A percentile compares a stretch with the other conserved stretches of the same genome.
These are phyloP conservation scores for Syncephalastrum monosporum DNA, from an alignment of 371 early-diverging fungal genomes.

Conservation along the genomic window DNA sequence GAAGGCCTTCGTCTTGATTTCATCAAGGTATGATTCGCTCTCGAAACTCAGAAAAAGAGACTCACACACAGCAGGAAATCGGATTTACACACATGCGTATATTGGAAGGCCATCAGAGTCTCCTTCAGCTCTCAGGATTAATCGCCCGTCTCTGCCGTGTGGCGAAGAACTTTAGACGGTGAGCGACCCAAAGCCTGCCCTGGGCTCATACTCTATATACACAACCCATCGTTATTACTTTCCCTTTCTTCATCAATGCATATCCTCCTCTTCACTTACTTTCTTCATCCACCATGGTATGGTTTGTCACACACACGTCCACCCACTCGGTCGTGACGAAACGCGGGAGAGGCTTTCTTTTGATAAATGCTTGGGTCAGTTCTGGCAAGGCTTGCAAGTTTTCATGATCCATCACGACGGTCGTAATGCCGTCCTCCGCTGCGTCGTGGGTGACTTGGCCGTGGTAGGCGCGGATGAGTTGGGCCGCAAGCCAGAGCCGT, in stretches of 20 bases:
- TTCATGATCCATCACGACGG: conserved; percentile 28
- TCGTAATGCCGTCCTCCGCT: conserved; percentile 23
- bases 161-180: conserved; percentile 4
- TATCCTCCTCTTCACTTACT: conserved; percentile 9
- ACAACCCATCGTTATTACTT: neutral
- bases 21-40: conserved; percentile 57
- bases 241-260: neutral
- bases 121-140: conserved; percentile 82
- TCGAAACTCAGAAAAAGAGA: neutral
- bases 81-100: conserved; percentile 85
- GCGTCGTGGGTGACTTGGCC: too few species aligned
- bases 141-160: conserved; percentile 60
- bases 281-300: conserved; percentile 19
- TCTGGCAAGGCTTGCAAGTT: conserved; percentile 14
- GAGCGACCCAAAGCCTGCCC: conserved; percentile 7
- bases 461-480: too few species aligned
- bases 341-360: conserved; percentile 9
- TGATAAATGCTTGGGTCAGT: conserved; percentile 17
- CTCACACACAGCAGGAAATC: conserved; percentile 62
- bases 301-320: conserved; percentile 14
- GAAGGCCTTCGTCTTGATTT: conserved; percentile 70
- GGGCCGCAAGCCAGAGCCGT: too few species aligned
- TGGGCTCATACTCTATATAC: conserved; percentile 12
- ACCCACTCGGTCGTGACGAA: conserved; percentile 25
- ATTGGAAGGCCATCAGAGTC: conserved; percentile 77